Conservation (phyloP, 371 early-diverging fungal genomes). For the Mucor piriformis region DNA sequence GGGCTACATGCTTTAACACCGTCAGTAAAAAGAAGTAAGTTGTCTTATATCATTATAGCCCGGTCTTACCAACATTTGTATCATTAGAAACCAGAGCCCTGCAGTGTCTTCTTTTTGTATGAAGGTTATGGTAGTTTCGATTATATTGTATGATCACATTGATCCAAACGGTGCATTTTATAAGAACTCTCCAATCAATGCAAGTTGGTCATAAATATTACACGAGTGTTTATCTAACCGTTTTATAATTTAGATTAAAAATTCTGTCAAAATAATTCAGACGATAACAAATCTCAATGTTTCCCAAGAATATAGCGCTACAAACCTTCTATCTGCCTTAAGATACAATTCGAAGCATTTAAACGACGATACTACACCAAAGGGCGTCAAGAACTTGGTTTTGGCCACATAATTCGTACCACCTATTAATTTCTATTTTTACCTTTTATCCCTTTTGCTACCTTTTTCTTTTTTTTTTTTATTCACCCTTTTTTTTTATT, state of each 20-base stretch:
- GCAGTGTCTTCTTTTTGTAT: slow-evolving; percentile 67
- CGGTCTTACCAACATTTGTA: not conserved
- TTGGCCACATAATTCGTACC: slow-evolving; percentile 24
- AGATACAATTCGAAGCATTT: slow-evolving; percentile 81
- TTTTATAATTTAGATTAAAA: slow-evolving; percentile 49
- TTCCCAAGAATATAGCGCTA: slow-evolving; percentile 45
- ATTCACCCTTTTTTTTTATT: not conserved
- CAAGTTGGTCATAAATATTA: slow-evolving; percentile 33
- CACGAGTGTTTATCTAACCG: not conserved
- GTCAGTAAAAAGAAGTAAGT: slow-evolving; percentile 60
- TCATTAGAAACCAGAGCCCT: slow-evolving; percentile 49
- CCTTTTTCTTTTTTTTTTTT: not conserved
- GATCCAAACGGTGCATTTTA: slow-evolving; percentile 79
- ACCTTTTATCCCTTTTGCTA: not conserved
- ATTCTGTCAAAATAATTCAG: slow-evolving; percentile 77
- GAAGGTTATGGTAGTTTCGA: slow-evolving; percentile 85
- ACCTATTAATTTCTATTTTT: slow-evolving; percentile 5
- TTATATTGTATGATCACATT: slow-evolving; percentile 90
- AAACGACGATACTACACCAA: slow-evolving; percentile 81
- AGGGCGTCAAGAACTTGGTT: slow-evolving; percentile 67
- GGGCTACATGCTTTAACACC: slow-evolving; percentile 70
- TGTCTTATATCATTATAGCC: not conserved
- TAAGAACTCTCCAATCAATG: slow-evolving; percentile 79
- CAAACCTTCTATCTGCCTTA: slow-evolving; percentile 73
- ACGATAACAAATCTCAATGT: slow-evolving; percentile 31